phyloP scores from a whole-genome alignment of 345 rosid genomes.

The Rhizophora apiculata region DNA sequence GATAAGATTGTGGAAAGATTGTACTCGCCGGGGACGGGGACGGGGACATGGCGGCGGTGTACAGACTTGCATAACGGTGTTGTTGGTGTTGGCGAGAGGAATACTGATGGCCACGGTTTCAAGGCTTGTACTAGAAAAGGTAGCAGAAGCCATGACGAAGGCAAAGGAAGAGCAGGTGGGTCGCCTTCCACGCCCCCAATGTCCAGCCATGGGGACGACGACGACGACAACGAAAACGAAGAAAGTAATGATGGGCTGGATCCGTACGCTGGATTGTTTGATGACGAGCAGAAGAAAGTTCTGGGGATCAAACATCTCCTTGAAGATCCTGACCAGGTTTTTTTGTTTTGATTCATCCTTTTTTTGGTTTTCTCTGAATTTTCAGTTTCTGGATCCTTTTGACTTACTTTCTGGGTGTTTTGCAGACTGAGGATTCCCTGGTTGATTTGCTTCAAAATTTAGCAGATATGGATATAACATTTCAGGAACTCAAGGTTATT shows the following conservation, averaged over 20 bases:
- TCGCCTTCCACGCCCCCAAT: conserved; percentile 45
- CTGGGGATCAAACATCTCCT: conserved; percentile 76
- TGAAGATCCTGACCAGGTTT: conserved; percentile 84
- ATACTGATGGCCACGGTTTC: no score
- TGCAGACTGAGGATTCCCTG: conserved; percentile 78
- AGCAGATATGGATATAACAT: conserved; percentile 93
- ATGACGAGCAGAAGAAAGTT: conserved; percentile 83
- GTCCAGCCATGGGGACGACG: conserved; percentile 45
- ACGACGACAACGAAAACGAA: no score
- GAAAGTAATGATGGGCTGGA: conserved; percentile 32
- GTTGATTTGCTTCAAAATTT: conserved; percentile 90
- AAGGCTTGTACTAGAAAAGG: no score
- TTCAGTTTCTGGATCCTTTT: neutral
- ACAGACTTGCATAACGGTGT: conserved; percentile 48
- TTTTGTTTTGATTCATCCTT: conserved; percentile 15
- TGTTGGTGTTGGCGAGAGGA: conserved; percentile 24
- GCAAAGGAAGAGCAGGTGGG: conserved; percentile 8
- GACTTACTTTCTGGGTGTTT: conserved; percentile 1
- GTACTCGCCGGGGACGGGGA: conserved; percentile 39
- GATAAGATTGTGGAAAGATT: conserved; percentile 80
- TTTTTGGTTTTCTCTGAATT: neutral
- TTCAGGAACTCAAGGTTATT: conserved; percentile 78
- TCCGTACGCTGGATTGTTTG: conserved; percentile 86
- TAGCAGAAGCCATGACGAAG: no score
- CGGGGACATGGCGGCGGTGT: conserved; percentile 41